Conservation (phyloP, 225 moss, liverwort and hornwort species). For the Physcomitrium patens region DNA sequence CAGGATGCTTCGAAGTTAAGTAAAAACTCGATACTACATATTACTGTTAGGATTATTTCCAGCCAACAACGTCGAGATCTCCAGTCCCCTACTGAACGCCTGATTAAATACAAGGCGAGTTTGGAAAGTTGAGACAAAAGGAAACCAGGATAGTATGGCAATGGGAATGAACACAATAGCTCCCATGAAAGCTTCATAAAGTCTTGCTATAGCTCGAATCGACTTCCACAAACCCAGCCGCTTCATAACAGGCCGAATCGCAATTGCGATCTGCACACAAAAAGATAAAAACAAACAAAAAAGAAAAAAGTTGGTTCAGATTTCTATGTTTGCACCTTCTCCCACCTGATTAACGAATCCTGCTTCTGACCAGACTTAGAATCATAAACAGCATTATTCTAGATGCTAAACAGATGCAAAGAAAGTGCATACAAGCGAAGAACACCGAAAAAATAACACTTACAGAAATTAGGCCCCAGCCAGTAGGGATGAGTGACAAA, state of each 20-base stretch:
- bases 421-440: neutral
- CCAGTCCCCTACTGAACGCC: conserved; percentile 95
- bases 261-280: conserved; percentile 57
- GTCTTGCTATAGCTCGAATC: conserved; percentile 54
- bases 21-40: conserved; percentile 11
- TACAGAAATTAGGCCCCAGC: conserved; percentile 69
- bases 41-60: conserved; percentile 72
- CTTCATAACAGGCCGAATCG: conserved; percentile 46
- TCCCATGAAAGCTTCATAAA: conserved; percentile 68
- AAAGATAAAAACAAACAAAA: neutral
- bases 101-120: conserved; percentile 95
- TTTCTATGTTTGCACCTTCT: neutral
- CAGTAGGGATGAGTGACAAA: conserved; percentile 64
- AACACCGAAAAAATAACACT: conserved; percentile 26
- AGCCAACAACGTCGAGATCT: conserved; percentile 76
- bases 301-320: neutral
- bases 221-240: conserved; percentile 55
- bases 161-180: conserved; percentile 62
- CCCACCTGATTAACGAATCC: neutral
- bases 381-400: neutral
- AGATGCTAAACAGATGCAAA: neutral
- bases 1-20: neutral
- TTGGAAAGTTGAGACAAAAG: conserved; percentile 98
- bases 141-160: conserved; percentile 86
- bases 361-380: neutral